Percentiles rank a stretch among this genome's conserved stretches.
Evolutionary conservation across 1,284 basidiomycete species (phyloP).

Genomic region (Heliocybe sulcata): DNA sequence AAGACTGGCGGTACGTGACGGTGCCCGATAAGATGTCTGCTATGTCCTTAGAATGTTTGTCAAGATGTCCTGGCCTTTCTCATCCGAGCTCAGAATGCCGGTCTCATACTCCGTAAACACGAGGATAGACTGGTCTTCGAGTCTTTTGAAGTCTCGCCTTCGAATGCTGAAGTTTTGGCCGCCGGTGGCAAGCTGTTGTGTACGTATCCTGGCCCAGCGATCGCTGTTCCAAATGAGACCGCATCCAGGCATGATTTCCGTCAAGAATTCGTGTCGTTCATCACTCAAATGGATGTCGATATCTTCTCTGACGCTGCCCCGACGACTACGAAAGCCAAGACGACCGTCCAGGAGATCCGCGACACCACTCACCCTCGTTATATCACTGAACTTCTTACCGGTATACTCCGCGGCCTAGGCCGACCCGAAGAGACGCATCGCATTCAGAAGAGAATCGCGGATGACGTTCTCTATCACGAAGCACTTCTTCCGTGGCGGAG

Average conservation of each 20-base stretch:
- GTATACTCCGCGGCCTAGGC: constrained; percentile 28
- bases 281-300: neutral
- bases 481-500: constrained; percentile 35
- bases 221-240: neutral
- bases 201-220: constrained; percentile 2
- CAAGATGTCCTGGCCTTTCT: neutral
- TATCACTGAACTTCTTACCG: constrained; percentile 32
- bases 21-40: neutral
- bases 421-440: constrained; percentile 18
- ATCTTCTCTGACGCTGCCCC: neutral
- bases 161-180: neutral
- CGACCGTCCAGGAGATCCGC: constrained; percentile 14
- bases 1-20: neutral
- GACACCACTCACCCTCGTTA: constrained; percentile 31
- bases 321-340: constrained; percentile 17
- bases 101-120: neutral
- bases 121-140: neutral
- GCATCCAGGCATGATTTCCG: neutral
- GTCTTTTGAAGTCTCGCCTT: constrained; percentile 1
- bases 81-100: constrained; percentile 4
- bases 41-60: neutral
- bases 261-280: neutral
- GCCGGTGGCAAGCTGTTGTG: constrained; percentile 1
- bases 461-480: constrained; percentile 36
- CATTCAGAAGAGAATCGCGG: constrained; percentile 32